Base-by-base conservation (phyloP, 805 yeast species). In the Candida cerambycidarum region DNA sequence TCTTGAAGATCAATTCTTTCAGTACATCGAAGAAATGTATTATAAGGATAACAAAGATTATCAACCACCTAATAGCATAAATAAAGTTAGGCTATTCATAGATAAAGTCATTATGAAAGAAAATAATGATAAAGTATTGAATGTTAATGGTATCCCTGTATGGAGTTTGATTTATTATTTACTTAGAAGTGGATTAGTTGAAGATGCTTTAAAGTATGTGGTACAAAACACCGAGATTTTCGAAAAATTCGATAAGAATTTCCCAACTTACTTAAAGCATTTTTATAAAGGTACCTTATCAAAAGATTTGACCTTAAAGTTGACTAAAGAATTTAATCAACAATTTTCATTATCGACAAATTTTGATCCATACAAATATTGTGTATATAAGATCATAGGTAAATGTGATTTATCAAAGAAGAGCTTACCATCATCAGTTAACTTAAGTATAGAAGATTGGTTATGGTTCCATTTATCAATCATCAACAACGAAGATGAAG, bases 81-180 rank as follows among this genome's bases (percentile, higher is more conserved):
- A 82, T 59, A 90, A 86, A 56, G 78, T 90, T 24, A 76, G 77
- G 46, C 79, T 84, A 39, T 76, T 86, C 49, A 69, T 70, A 32
- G 56, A 69, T 45, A 63, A 65, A 42, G 56, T 71, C 16, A 58
- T 69, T 30, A 47, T 57, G 38, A 64, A 61, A 42, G 65, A 66
- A 48, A 53, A 55, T 28, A 44, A 53, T 18, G 62, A 61, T 15
- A 61, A 61, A 42, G 68, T 74, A 1, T 55, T 68, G 43, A 56
- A 56, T 42, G 82, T 89, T 17, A 90, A 92, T 62, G 89, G 89
- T 13, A 70, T 78, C 1, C 98, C 98, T 8, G 78, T 93, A n/a
- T 92, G 99, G 99, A 96, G 97, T 0, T 66, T 89, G 29, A 65
- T 93, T 9, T 93, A 85, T 59, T 92, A 87, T 62, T 69, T 92